These are phyloP conservation scores for Akanthomyces uredinophilus DNA, from an alignment of 2,329 filamentous ascomycete species.

Conservation along the genomic window DNA sequence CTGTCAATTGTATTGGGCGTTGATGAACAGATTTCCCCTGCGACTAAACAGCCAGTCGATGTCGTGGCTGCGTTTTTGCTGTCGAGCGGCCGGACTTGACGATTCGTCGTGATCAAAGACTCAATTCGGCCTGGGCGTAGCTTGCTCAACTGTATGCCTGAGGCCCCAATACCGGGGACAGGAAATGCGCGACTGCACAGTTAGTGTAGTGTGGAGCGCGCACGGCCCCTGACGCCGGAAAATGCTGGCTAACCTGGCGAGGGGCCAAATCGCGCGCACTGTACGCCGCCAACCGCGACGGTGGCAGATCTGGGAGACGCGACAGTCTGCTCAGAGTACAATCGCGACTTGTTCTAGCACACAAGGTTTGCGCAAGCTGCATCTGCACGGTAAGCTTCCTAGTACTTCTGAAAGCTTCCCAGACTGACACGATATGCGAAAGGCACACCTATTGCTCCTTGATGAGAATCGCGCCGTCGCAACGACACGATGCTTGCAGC, in stretches of 20 bases:
- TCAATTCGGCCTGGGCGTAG: conserved; percentile 12
- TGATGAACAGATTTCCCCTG: background rate
- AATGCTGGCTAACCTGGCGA: background rate
- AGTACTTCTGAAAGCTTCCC: background rate
- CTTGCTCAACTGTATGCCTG: conserved; percentile 10
- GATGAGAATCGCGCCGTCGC: conserved; percentile 13
- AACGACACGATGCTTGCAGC: conserved; percentile 13
- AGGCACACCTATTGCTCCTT: background rate
- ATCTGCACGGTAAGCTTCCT: background rate
- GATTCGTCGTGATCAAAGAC: conserved; percentile 4
- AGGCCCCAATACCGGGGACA: conserved; percentile 8
- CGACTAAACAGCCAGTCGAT: background rate
- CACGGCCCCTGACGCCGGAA: background rate
- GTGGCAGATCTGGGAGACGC: conserved; percentile 11
- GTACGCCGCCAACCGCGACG: conserved; percentile 13
- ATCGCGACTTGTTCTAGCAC: conserved; percentile 2
- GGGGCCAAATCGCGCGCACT: conserved; percentile 15
- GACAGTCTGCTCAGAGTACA: conserved; percentile 6
- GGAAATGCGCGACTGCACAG: conserved; percentile 14
- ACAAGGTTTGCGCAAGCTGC: conserved; percentile 1
- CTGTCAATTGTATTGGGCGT: background rate
- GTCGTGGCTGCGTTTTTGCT: conserved; percentile 1
- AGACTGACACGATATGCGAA: background rate
- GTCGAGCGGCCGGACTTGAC: background rate
- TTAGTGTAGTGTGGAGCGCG: conserved; percentile 3